Evolutionary conservation across 2,329 filamentous ascomycete genomes (phyloP).

Genomic region (Ambrosiella xylebori): DNA sequence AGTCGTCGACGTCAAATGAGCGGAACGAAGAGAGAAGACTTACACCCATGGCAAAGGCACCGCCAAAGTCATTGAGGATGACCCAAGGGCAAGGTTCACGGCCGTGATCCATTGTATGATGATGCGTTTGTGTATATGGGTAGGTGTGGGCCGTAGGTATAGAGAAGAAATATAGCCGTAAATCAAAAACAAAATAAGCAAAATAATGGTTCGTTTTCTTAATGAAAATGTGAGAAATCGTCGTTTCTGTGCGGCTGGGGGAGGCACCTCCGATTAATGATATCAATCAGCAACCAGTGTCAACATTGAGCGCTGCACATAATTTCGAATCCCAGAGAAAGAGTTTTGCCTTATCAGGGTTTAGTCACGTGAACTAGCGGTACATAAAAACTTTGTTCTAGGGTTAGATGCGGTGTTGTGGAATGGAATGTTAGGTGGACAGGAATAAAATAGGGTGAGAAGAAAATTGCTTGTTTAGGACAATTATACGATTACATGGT

Average conservation of each 20-base stretch:
- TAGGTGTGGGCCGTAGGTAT: background rate
- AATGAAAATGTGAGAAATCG: background rate
- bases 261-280: background rate
- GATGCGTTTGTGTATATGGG: background rate
- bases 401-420: background rate
- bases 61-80: conserved; percentile 90
- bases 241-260: background rate
- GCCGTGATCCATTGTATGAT: conserved; percentile 65
- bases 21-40: conserved; percentile 19
- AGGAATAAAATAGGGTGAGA: background rate
- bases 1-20: background rate
- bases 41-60: conserved; percentile 94
- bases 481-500: too few relatives aligned
- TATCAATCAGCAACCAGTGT: background rate
- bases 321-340: background rate
- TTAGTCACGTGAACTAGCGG: background rate
- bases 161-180: background rate
- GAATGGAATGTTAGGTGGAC: background rate
- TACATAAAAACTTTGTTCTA: background rate
- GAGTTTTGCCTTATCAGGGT: background rate
- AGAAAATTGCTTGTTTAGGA: too few relatives aligned
- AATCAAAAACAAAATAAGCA: background rate
- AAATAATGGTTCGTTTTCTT: background rate
- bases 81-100: conserved; percentile 96
- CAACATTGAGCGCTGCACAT: background rate